Evolutionary conservation across 1,284 basidiomycete genomes (phyloP).

Genomic region (Tylopilus orsonianus): DNA sequence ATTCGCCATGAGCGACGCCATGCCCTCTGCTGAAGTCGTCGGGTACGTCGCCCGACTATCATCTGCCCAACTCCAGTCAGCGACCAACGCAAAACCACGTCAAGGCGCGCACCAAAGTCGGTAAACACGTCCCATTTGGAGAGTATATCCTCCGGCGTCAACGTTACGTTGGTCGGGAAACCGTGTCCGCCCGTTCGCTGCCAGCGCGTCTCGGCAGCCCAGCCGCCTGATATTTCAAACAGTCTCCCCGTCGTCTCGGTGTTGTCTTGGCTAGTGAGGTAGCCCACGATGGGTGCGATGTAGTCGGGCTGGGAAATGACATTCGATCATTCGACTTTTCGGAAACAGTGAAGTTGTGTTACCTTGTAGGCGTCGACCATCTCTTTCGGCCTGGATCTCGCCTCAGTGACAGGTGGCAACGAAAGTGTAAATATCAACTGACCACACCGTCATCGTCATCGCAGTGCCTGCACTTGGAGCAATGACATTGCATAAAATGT

Average conservation of each 20-base stretch:
- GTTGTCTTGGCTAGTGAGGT: slow-evolving; percentile 84
- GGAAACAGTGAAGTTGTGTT: slow-evolving; percentile 3
- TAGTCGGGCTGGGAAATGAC: slow-evolving; percentile 71
- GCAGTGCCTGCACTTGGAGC: slow-evolving; percentile 90
- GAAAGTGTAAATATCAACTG: slow-evolving; percentile 24
- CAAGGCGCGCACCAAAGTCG: slow-evolving; percentile 63
- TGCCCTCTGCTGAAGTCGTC: slow-evolving; percentile 65
- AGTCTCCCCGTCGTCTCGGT: slow-evolving; percentile 73
- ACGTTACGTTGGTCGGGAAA: slow-evolving; percentile 77
- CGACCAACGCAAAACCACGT: background rate
- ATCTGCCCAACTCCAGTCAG: slow-evolving; percentile 39
- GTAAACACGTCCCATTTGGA: slow-evolving; percentile 82
- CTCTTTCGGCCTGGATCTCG: slow-evolving; percentile 70
- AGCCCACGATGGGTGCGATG: slow-evolving; percentile 91
- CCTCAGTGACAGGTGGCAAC: background rate
- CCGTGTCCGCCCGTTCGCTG: slow-evolving; percentile 85
- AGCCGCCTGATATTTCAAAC: slow-evolving; percentile 92
- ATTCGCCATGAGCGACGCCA: slow-evolving; percentile 80
- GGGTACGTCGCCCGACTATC: slow-evolving; percentile 83
- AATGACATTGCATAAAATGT: slow-evolving; percentile 86
- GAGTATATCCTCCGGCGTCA: slow-evolving; percentile 78
- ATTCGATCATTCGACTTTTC: background rate
- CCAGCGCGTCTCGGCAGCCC: slow-evolving; percentile 93
- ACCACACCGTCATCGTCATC: slow-evolving; percentile 87
- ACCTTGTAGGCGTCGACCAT: slow-evolving; percentile 94